Evolutionary conservation across 768 basidiomycete species (phyloP).

Genomic region (Terana coerulea): DNA sequence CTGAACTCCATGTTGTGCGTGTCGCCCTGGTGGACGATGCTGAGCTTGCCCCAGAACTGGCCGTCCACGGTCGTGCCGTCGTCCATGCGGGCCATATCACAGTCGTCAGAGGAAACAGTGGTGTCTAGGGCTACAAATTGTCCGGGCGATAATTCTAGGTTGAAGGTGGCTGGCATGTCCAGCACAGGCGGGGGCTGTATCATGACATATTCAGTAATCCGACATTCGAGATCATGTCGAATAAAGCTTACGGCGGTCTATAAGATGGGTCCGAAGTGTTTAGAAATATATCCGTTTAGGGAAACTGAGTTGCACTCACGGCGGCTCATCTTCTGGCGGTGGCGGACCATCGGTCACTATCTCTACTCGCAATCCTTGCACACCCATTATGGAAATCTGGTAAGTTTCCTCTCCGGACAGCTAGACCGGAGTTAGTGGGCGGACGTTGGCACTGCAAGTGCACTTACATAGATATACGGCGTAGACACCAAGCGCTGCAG

Average conservation of each 20-base stretch:
- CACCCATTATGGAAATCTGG: slow-evolving; percentile 82
- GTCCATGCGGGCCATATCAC: slow-evolving; percentile 91
- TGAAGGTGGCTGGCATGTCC: slow-evolving; percentile 86
- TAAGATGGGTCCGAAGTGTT: neutral
- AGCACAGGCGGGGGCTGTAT: slow-evolving; percentile 65
- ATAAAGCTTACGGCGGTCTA: slow-evolving; percentile 47
- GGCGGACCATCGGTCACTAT: slow-evolving; percentile 84
- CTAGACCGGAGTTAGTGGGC: slow-evolving; percentile 33
- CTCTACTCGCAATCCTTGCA: slow-evolving; percentile 80
- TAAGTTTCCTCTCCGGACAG: slow-evolving; percentile 83
- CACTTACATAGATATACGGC: slow-evolving; percentile 76
- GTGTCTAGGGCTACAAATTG: slow-evolving; percentile 80
- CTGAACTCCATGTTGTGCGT: slow-evolving; percentile 79
- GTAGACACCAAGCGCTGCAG: slow-evolving; percentile 72
- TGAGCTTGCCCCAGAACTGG: slow-evolving; percentile 84
- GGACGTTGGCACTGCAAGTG: slow-evolving; percentile 14
- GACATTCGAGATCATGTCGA: slow-evolving; percentile 9
- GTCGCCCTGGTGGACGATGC: slow-evolving; percentile 75
- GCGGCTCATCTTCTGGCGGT: slow-evolving; percentile 72
- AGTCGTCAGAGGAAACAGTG: slow-evolving; percentile 69
- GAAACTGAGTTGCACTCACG: slow-evolving; percentile 46
- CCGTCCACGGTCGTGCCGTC: slow-evolving; percentile 85
- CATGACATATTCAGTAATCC: slow-evolving; percentile 10
- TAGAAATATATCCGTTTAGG: neutral
- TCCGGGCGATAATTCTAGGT: slow-evolving; percentile 74